Conservation (phyloP, 2,329 filamentous ascomycete genomes). For the Apiospora aurea region DNA sequence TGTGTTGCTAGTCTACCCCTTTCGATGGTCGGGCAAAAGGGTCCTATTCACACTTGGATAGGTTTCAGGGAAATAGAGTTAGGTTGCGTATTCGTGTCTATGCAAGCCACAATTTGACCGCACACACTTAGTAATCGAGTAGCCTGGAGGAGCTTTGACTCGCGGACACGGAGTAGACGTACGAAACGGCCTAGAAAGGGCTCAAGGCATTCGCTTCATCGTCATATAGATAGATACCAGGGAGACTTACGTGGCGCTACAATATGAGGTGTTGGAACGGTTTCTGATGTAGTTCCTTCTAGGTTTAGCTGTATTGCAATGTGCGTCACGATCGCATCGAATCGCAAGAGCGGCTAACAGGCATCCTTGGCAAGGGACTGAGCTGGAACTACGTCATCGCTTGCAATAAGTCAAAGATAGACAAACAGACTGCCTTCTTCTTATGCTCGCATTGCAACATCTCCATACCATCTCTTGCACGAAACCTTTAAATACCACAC, state of each 20-base stretch:
- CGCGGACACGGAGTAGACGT: background rate
- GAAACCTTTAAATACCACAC: too few species aligned
- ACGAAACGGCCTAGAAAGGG: slow-evolving; percentile 9
- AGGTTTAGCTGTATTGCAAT: background rate
- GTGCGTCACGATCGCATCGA: slow-evolving; percentile 1
- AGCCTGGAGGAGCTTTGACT: background rate
- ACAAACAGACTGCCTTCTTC: too few species aligned
- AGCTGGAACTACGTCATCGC: slow-evolving; percentile 22
- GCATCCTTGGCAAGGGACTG: slow-evolving; percentile 3
- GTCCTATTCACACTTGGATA: background rate
- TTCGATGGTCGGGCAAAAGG: background rate
- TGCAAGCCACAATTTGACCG: background rate
- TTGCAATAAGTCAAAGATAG: background rate
- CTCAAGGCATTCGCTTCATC: background rate
- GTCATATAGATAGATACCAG: background rate
- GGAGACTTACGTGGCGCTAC: background rate
- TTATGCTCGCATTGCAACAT: too few species aligned
- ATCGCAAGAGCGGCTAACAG: background rate
- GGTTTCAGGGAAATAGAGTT: background rate
- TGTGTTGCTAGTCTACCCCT: background rate
- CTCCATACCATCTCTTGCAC: too few species aligned
- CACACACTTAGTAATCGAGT: background rate
- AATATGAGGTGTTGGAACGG: background rate
- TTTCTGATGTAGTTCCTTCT: background rate
- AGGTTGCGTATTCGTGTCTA: background rate